These are phyloP conservation scores for Xylariaceae sp. DNA, from an alignment of 2,329 filamentous ascomycete species.

Conservation along the genomic window DNA sequence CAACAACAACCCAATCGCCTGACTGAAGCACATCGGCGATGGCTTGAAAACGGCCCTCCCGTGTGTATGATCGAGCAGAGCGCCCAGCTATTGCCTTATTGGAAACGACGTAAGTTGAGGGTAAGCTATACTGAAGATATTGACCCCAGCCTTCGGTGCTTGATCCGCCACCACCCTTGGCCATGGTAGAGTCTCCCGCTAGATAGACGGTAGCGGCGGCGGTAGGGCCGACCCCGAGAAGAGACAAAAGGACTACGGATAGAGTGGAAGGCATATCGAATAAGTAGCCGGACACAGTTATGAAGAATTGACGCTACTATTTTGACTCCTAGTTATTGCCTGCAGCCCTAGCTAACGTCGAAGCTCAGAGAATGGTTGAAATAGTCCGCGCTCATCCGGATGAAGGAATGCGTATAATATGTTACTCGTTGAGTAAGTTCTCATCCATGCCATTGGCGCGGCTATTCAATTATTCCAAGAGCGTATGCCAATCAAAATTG, in stretches of 20 bases:
- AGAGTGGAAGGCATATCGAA: neutral
- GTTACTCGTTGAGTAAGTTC: neutral
- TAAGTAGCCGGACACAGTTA: too few relatives aligned
- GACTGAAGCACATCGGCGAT: constrained; percentile 58
- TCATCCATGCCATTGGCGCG: constrained; percentile 6
- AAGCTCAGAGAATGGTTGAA: too few relatives aligned
- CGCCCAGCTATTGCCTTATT: constrained; percentile 72
- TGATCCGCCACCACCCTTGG: constrained; percentile 50
- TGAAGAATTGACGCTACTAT: too few relatives aligned
- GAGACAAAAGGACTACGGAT: constrained; percentile 8
- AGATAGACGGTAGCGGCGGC: constrained; percentile 55
- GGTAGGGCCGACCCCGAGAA: constrained; percentile 23
- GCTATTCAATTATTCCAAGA: neutral
- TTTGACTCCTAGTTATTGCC: too few relatives aligned
- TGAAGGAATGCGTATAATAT: neutral
- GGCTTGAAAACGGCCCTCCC: constrained; percentile 67
- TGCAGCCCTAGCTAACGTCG: too few relatives aligned
- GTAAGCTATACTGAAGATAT: constrained; percentile 59
- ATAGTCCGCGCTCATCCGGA: too few relatives aligned
- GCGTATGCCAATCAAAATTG: neutral
- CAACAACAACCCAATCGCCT: constrained; percentile 72
- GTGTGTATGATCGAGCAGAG: constrained; percentile 68
- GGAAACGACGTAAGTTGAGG: constrained; percentile 51
- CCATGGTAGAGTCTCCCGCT: constrained; percentile 69
- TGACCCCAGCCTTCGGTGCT: constrained; percentile 66